Base-by-base conservation (phyloP, 148 eudicot species). In the Camellia lanceoleosa region DNA sequence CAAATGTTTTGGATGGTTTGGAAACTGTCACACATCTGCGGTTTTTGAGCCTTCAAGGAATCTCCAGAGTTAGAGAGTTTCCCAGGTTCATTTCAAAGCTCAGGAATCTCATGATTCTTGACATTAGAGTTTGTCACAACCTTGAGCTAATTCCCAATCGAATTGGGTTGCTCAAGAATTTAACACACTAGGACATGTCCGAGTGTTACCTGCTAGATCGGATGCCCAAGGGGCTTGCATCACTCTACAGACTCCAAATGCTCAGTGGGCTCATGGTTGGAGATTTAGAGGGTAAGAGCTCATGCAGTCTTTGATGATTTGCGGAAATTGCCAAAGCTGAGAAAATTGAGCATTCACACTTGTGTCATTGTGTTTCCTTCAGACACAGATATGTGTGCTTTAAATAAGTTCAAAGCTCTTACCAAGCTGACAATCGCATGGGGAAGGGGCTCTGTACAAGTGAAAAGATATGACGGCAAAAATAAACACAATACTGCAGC, bases 151-250 rank as follows among this genome's bases (percentile, higher is more conserved):
- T 90, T 38, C 90, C 90, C 0, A 42, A 82, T n/a, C 72, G 43
- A 2, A 89, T 89, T 52, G 84, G 85, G 41, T 55, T 43, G n/a
- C 90, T 90, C 60, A 82, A 78, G 82, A 86, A 76, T 71, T 78
- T 89, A 71, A 86, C 86, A 5, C 91, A 83, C 71, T 83, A 87
- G 83, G 93, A 90, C 55, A 74, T 90, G 66, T 87, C 93, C 0
- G 86, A 87, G 72, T 90, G 93, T 74, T 83, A 84, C 77, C 80
- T 89, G 43, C 80, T 90, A 2, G 83, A 83, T 15, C 51, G 78
- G 16, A 75, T 90, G 81, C 93, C 93, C 16, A 87, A 84, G n/a
- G 88, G 80, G 8, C 80, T 90, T 49, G 47, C 76, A 0, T 5
- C 10, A 1, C 84, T 90, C 14, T 64, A 76, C 6, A 64, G 82